phyloP scores from a whole-genome alignment of 257 asterid species.

The Ilex aquifolium region DNA sequence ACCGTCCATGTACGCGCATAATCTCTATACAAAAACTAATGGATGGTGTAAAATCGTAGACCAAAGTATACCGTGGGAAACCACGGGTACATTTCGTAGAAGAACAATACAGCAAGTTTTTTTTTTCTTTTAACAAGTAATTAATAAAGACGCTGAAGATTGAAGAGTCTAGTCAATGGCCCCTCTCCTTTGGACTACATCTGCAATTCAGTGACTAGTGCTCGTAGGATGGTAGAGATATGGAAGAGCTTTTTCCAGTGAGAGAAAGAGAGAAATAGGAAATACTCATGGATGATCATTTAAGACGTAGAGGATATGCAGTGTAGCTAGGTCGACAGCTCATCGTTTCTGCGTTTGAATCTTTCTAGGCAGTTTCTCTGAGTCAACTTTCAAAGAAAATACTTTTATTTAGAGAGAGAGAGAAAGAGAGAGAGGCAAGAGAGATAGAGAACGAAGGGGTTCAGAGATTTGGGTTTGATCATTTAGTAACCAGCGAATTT shows the following conservation, averaged over 20 bases:
- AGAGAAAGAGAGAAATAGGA: constrained; percentile 1
- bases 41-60: too few species aligned
- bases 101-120: too few species aligned
- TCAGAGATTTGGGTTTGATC: background rate
- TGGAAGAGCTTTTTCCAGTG: background rate
- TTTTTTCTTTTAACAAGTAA: too few species aligned
- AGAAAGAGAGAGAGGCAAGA: background rate
- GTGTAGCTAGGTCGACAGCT: constrained; percentile 12
- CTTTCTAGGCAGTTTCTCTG: constrained; percentile 21
- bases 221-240: background rate
- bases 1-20: too few species aligned
- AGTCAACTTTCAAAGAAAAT: constrained; percentile 8
- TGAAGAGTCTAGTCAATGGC: too few species aligned
- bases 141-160: too few species aligned
- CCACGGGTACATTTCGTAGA: too few species aligned
- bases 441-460: background rate
- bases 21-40: too few species aligned
- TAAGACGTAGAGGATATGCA: constrained; percentile 31
- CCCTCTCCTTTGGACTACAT: too few species aligned
- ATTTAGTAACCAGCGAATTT: background rate
- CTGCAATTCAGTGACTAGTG: too few species aligned
- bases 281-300: constrained; percentile 26
- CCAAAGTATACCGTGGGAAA: too few species aligned
- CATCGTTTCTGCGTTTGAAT: constrained; percentile 10
- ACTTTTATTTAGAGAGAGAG: background rate